Base-by-base conservation (phyloP, 106 monocot genomes). In the Allium fistulosum region DNA sequence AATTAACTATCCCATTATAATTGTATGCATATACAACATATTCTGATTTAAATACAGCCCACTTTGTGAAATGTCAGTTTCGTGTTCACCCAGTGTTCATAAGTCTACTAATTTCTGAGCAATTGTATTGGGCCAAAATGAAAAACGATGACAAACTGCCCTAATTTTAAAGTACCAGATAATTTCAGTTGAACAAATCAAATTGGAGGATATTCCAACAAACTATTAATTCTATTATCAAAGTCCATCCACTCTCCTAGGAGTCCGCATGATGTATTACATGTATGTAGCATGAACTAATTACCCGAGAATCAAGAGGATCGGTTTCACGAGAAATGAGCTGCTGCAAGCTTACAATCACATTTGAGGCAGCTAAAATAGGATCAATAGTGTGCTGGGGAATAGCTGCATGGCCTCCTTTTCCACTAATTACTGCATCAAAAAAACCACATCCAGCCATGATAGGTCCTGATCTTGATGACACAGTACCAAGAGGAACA, bases 381-480 rank as follows among this genome's bases (percentile, higher is more conserved):
- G 99, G 99, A 70, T 99, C 99, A 45, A 99, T 99, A 26, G 93
- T 80, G 49, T 90, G 81, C 55, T 99, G 99, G 50, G 99, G 99
- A 70, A 93, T 80, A 48, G 96, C 96, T 57, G 93, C 99, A 78
- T 99, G 99, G 27, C 99, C 99, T 26, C 99, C 99, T 65, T 90
- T 93, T 57, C 99, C 99, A 72, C 71, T 83, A 62, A 99, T 99
- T 61, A 99, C 90, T 48, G 99, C 99, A 71, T 99, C 90, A 68
- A 99, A 99, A 71, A 99, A 93, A 10, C 99, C 99, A 69, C 83
- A 81, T 15, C 79, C 99, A 63, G 99, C 99, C 99, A 99, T 87
- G 4, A 93, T 26, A 15, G 99, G 87, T 0, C 99, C 93, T 57
- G 83, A 17, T 22, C 99, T 80, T 47, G 87, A 90, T 65, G 74